Percentiles rank a stretch among this genome's conserved stretches.
Conservation (phyloP, 805 yeast species). For the Candida krabiensis region DNA sequence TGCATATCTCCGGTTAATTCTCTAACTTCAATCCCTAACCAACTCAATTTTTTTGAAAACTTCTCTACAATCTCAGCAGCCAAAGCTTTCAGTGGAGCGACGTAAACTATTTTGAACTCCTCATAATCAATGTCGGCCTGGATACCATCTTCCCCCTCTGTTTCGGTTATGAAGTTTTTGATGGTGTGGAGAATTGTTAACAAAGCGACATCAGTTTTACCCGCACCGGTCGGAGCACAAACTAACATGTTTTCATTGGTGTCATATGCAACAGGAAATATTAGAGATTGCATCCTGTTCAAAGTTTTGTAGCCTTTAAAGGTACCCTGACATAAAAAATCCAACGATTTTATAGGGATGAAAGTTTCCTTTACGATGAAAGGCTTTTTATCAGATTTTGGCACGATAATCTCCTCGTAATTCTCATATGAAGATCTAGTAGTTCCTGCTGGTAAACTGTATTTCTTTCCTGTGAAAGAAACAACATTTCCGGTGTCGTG, state of each 20-base stretch:
- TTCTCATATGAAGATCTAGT: constrained; percentile 56
- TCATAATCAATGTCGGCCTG: constrained; percentile 71
- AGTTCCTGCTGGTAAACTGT: constrained; percentile 79
- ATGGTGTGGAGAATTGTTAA: constrained; percentile 78
- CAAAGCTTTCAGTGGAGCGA: constrained; percentile 89
- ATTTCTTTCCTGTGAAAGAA: constrained; percentile 80
- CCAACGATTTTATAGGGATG: constrained; percentile 62
- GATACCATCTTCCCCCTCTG: constrained; percentile 45
- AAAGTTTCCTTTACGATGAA: constrained; percentile 47
- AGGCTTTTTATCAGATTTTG: constrained; percentile 57
- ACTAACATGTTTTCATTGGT: constrained; percentile 94
- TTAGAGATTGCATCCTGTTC: constrained; percentile 87
- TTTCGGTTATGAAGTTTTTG: constrained; percentile 62
- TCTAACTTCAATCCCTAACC: constrained; percentile 84
- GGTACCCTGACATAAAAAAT: constrained; percentile 78
- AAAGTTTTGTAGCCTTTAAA: constrained; percentile 75
- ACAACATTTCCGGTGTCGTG: constrained; percentile 66
- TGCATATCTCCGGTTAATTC: constrained; percentile 98
- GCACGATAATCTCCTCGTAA: constrained; percentile 78
- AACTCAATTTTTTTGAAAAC: constrained; percentile 68
- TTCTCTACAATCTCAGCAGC: constrained; percentile 98
- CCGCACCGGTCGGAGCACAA: constrained; percentile 98
- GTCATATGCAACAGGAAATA: constrained; percentile 87
- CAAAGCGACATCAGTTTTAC: constrained; percentile 92
- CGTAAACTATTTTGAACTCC: constrained; percentile 87